These are phyloP conservation scores for Marasmius fiardii DNA, from an alignment of 1,284 basidiomycete genomes.

Conservation along the genomic window DNA sequence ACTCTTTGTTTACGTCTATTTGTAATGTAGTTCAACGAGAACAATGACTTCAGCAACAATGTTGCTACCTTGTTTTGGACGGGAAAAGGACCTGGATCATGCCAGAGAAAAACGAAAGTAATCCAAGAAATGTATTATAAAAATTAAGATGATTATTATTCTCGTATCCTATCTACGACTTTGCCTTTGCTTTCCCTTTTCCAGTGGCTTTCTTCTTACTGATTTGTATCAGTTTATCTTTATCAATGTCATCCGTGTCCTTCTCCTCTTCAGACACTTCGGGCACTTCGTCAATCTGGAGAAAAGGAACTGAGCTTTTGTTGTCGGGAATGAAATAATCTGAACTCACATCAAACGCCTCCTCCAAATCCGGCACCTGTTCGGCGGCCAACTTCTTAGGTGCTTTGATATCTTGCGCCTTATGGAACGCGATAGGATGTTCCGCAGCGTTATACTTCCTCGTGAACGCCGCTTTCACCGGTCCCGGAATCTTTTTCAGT, in stretches of 20 bases:
- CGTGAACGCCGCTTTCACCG: slow-evolving; percentile 86
- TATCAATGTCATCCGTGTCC: slow-evolving; percentile 38
- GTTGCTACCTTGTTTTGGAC: not conserved
- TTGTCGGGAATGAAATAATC: not conserved
- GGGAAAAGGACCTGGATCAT: no score
- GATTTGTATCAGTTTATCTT: slow-evolving; percentile 48
- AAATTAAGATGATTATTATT: not conserved
- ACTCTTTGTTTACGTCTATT: not conserved
- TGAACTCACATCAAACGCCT: slow-evolving; percentile 63
- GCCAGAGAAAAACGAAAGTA: not conserved
- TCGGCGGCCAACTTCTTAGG: slow-evolving; percentile 77
- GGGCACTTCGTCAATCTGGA: slow-evolving; percentile 44
- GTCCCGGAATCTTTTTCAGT: slow-evolving; percentile 80
- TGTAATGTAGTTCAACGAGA: not conserved
- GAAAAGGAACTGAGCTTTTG: slow-evolving; percentile 3
- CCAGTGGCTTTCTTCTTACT: slow-evolving; percentile 34
- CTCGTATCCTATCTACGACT: not conserved
- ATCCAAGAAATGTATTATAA: not conserved
- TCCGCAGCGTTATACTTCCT: slow-evolving; percentile 85
- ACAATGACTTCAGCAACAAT: not conserved
- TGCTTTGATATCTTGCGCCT: slow-evolving; percentile 69
- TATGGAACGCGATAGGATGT: slow-evolving; percentile 92
- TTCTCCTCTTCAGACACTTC: slow-evolving; percentile 51
- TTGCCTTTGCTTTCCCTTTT: slow-evolving; percentile 12
- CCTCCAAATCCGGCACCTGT: slow-evolving; percentile 84